phyloP scores from a whole-genome alignment of 257 asterid genomes.

The Jacaranda copaia region DNA sequence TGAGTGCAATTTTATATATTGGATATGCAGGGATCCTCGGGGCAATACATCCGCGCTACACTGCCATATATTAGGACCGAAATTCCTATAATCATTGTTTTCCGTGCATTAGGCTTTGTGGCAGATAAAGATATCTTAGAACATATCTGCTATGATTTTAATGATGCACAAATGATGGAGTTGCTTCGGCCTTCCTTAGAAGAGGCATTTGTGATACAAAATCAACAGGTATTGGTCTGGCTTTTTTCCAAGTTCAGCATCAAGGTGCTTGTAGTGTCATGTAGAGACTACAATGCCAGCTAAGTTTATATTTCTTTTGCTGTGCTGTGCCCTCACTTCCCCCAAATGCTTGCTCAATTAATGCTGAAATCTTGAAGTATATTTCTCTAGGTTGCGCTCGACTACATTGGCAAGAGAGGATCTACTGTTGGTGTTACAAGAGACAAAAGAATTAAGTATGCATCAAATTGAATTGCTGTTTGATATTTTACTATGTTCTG shows the following conservation, averaged over 20 bases:
- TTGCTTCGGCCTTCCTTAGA: conserved; percentile 94
- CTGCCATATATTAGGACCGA: conserved; percentile 95
- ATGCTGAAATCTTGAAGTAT: conserved; percentile 54
- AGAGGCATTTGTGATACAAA: conserved; percentile 98
- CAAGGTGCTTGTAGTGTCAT: too few relatives aligned
- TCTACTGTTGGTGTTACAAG: conserved; percentile 94
- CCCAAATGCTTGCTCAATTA: background rate
- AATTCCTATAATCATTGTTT: conserved; percentile 93
- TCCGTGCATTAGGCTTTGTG: conserved; percentile 94
- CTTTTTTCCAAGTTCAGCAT: conserved; percentile 10
- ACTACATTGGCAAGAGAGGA: conserved; percentile 97
- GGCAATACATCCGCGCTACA: conserved; percentile 95
- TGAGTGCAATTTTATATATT: background rate
- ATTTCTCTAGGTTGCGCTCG: conserved; percentile 98
- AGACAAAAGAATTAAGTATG: conserved; percentile 96
- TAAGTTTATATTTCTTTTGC: too few relatives aligned
- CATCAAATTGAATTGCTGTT: conserved; percentile 45
- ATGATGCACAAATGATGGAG: conserved; percentile 97
- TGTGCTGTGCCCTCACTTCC: too few relatives aligned
- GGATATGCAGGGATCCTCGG: conserved; percentile 86
- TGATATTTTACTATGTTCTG: too few relatives aligned
- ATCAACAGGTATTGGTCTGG: conserved; percentile 71
- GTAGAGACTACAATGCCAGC: too few relatives aligned
- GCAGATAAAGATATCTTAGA: conserved; percentile 97
- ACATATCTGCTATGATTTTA: conserved; percentile 92